Evolutionary conservation across 2,329 filamentous ascomycete genomes (phyloP), one percentile per base, ranked within the genome.

Genomic region (Botrytis hyacinthi): DNA sequence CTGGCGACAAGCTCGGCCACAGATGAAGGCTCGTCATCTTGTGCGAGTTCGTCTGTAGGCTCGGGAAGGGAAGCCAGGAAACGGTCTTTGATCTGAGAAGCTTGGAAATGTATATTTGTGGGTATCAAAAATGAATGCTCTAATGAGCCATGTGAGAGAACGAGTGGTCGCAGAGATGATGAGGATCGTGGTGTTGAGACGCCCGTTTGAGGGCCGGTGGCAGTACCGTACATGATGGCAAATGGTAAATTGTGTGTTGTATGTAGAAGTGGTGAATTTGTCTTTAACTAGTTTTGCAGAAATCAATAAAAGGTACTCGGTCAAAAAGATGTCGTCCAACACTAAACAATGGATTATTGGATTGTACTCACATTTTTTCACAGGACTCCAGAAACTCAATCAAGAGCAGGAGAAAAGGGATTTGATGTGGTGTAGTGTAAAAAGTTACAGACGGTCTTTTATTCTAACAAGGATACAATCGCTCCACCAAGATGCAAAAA

Each of bases 11-110:
- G 88, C 85, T 99, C 96, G 62, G 93, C 86, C 65, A 95, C 90
- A 37, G 97, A 99, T 54, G 96, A 98, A n/a, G 96, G 96, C 86
- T 99, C 97, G 80, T 99, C 96, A 86, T 99, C 97, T 82, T 95
- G 94, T 75, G 96, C 97, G 77, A 98, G 90, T 86, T 99, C 96
- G 82, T 99, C 96, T 82, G 97, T 99, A 73, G 96, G 93, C 80
- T 91, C 87, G 71, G 97, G 97, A 78, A 99, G 88, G 77, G 91
- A 94, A 66, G 93, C 88, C 77, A 90, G 89, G 85, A 99, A 99
- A 78, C 91, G 89, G 79, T 98, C 95, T 87, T 95, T 97, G 81
- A 98, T 88, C 85, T 97, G 93, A 75, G 94, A 92, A 80, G 96
- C 96, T 84, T 96, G 95, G 87, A 97, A 99, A 85, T 99, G 96